Base-by-base conservation (phyloP, 2,329 filamentous ascomycete genomes). In the Cryphonectria carpinicola region DNA sequence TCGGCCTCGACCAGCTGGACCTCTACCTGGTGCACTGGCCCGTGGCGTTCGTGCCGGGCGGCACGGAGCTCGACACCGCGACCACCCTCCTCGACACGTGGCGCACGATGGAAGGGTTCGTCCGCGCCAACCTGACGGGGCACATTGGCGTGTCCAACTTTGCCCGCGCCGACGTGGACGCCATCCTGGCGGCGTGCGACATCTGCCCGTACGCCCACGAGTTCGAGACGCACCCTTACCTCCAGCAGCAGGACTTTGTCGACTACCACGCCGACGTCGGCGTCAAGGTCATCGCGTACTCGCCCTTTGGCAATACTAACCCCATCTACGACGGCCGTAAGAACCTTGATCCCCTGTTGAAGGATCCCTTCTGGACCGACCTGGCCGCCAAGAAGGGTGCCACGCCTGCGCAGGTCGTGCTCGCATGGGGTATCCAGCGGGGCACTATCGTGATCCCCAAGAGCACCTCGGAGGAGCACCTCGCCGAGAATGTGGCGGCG, bases 131-230 rank as follows among this genome's bases (percentile, higher is more conserved):
- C 74, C 84, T 87, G 74, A 84, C 85, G 4, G 84, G 82, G 72
- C 81, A 87, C 71, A 89, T 91, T 67, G 89, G 89, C 65, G 83
- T 91, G 61, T 89, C 87, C 69, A 91, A 91, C 80, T 91, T 90
- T 81, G 79, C 79, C 7, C 76, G 76, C 69, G 70, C 73, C 10
- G 79, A 84, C n/a, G 74, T 84, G 6, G 77, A 82, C 73, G 71
- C 75, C 10, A 75, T 84, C 17, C 68, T 83, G 49, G 74, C 80
- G n/a, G 79, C 84, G 60, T 84, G 83, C 58, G 79, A 77, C 5
- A 80, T 89, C 63, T 79, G 82, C 3, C 89, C 89, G 1, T 85
- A 85, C 14, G 85, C 85, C 19, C 89, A 91, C 77, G 88, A 91
- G 79, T 85, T 87, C 67, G 85, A 87, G 76, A 82, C 84, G 32